A percentile compares a stretch with the other conserved stretches of the same genome.
Conservation (phyloP, 768 basidiomycete genomes). For the Mycena leptocephala region DNA sequence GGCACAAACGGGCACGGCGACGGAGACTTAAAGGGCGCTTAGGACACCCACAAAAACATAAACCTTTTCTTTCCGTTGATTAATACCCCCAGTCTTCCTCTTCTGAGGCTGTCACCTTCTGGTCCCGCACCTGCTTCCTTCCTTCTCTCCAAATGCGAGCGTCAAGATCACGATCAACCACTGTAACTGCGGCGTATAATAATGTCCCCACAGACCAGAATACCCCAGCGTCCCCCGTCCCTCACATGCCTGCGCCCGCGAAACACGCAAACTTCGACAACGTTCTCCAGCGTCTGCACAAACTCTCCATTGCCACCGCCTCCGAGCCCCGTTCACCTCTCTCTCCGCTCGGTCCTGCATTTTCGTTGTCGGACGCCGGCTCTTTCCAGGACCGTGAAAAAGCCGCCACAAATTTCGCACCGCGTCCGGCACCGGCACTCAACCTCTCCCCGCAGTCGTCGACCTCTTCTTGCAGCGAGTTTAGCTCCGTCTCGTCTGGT, state of each 20-base stretch:
- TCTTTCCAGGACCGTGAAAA: slow-evolving; percentile 13
- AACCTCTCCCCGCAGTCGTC: slow-evolving; percentile 34
- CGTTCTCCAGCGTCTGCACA: slow-evolving; percentile 25
- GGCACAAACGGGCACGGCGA: background rate
- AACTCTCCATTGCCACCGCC: slow-evolving; percentile 19
- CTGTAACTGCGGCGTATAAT: background rate
- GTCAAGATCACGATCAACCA: background rate
- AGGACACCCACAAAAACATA: background rate
- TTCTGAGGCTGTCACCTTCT: slow-evolving; percentile 8
- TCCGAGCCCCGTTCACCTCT: slow-evolving; percentile 20
- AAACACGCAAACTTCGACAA: background rate
- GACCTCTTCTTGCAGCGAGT: slow-evolving; percentile 32
- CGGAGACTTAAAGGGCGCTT: background rate
- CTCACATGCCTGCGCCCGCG: background rate
- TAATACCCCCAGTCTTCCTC: slow-evolving; percentile 11
- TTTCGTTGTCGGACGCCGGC: slow-evolving; percentile 9
- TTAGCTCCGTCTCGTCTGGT: slow-evolving; percentile 14
- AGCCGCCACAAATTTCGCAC: slow-evolving; percentile 1
- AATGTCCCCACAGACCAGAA: background rate
- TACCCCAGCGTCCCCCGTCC: background rate
- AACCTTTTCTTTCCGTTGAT: background rate
- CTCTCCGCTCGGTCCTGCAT: slow-evolving; percentile 26
- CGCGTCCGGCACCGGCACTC: slow-evolving; percentile 14
- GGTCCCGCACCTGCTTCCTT: background rate
- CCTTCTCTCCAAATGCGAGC: background rate